A percentile compares a stretch with the other conserved stretches of the same genome.
Conservation (phyloP, 2,329 filamentous ascomycete species). For the Pseudogymnoascus sp. region DNA sequence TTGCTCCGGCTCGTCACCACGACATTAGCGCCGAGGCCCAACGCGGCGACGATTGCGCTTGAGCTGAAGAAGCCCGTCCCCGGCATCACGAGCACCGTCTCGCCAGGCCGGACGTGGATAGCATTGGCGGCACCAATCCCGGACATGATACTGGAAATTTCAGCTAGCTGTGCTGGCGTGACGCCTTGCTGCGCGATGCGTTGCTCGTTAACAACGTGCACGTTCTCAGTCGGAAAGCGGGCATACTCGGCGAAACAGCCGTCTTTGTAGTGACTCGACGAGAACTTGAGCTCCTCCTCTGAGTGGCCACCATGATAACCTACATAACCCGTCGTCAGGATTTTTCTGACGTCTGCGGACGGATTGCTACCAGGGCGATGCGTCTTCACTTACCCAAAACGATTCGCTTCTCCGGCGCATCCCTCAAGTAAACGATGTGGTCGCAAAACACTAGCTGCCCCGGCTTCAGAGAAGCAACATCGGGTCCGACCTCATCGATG, state of each 20-base stretch:
- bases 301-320: too few relatives aligned
- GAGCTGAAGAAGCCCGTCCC: slow-evolving; percentile 40
- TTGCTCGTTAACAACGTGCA: slow-evolving; percentile 28
- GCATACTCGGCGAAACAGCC: slow-evolving; percentile 30
- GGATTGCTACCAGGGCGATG: too few relatives aligned
- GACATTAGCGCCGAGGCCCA: slow-evolving; percentile 42
- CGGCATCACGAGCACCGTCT: slow-evolving; percentile 39
- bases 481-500: slow-evolving; percentile 28
- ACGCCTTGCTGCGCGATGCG: slow-evolving; percentile 19
- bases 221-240: slow-evolving; percentile 32
- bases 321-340: too few relatives aligned
- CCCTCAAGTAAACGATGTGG: slow-evolving; percentile 28
- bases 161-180: slow-evolving; percentile 12
- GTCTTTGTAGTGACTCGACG: slow-evolving; percentile 28
- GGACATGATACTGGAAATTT: slow-evolving; percentile 25
- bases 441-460: slow-evolving; percentile 33
- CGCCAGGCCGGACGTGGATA: slow-evolving; percentile 36
- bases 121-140: slow-evolving; percentile 38
- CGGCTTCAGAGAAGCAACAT: slow-evolving; percentile 25
- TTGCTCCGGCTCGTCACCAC: slow-evolving; percentile 41
- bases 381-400: slow-evolving; percentile 25
- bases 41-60: slow-evolving; percentile 35
- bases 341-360: too few relatives aligned
- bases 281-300: slow-evolving; percentile 23
- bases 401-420: slow-evolving; percentile 26